A percentile compares a stretch with the other conserved stretches of the same genome.
Conservation (phyloP, 192 early-diverging fungal species). For the Mortierella claussenii region DNA sequence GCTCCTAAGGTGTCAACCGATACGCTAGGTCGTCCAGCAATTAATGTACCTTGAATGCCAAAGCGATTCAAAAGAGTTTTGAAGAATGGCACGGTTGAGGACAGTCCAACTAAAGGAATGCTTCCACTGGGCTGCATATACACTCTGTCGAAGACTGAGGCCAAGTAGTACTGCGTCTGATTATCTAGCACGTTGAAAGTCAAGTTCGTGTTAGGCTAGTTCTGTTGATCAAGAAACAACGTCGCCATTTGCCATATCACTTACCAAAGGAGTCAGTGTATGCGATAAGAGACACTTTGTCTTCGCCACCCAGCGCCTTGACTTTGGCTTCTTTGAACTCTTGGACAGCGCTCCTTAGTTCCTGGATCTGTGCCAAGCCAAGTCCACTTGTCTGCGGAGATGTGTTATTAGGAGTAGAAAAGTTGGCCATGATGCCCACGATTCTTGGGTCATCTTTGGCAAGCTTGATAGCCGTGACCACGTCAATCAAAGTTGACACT, state of each 20-base stretch:
- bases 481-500: constrained; percentile 51
- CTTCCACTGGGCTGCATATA: constrained; percentile 67
- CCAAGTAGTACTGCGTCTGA: constrained; percentile 73
- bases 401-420: constrained; percentile 32
- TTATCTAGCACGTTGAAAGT: constrained; percentile 48
- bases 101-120: constrained; percentile 70
- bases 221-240: neutral
- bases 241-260: neutral
- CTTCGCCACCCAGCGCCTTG: constrained; percentile 54
- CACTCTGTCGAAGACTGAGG: constrained; percentile 72
- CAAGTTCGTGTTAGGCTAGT: neutral
- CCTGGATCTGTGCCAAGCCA: constrained; percentile 70
- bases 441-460: constrained; percentile 63
- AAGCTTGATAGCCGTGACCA: constrained; percentile 56
- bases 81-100: constrained; percentile 61
- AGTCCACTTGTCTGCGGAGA: constrained; percentile 28
- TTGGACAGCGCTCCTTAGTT: constrained; percentile 64
- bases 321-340: constrained; percentile 64
- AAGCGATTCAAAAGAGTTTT: constrained; percentile 67
- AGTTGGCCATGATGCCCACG: constrained; percentile 56
- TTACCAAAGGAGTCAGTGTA: constrained; percentile 74
- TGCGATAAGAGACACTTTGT: constrained; percentile 63
- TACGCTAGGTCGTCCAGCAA: no score
- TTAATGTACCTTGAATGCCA: constrained; percentile 58
- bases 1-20: no score